Conservation (phyloP, 768 basidiomycete species). For the Xanthoconium stramineum region DNA sequence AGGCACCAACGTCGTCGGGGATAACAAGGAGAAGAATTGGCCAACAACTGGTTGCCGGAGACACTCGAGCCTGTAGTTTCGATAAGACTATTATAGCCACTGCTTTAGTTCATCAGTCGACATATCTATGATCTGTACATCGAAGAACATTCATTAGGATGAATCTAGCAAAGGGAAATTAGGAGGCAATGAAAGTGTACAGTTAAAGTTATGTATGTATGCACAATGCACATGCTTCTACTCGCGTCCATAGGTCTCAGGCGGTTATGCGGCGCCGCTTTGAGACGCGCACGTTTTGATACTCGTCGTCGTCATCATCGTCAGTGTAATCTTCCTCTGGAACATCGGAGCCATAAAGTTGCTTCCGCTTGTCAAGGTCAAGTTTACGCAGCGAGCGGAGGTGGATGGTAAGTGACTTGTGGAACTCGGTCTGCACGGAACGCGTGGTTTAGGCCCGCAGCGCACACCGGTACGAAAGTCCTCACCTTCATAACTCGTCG, state of each 20-base stretch:
- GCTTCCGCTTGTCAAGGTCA: conserved; percentile 50
- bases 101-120: no score
- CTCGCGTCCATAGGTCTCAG: conserved; percentile 21
- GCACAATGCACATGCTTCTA: conserved; percentile 13
- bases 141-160: conserved; percentile 23
- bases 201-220: conserved; percentile 26
- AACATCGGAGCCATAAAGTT: conserved; percentile 39
- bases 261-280: conserved; percentile 30
- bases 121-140: conserved; percentile 21
- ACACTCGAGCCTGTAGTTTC: no score
- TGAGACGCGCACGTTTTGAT: conserved; percentile 27
- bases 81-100: neutral
- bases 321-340: conserved; percentile 36
- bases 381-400: conserved; percentile 60
- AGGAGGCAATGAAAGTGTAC: conserved; percentile 26
- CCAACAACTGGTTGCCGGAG: no score
- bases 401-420: conserved; percentile 56
- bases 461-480: neutral
- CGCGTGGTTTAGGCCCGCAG: neutral
- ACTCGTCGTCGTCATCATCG: conserved; percentile 35
- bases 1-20: no score
- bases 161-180: conserved; percentile 30
- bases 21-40: no score
- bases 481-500: conserved; percentile 59
- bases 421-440: conserved; percentile 57